Percentiles rank a stretch among this genome's conserved stretches.
phyloP scores from a whole-genome alignment of 352 stramenopile genomes.

The Pythium guiyangense region DNA sequence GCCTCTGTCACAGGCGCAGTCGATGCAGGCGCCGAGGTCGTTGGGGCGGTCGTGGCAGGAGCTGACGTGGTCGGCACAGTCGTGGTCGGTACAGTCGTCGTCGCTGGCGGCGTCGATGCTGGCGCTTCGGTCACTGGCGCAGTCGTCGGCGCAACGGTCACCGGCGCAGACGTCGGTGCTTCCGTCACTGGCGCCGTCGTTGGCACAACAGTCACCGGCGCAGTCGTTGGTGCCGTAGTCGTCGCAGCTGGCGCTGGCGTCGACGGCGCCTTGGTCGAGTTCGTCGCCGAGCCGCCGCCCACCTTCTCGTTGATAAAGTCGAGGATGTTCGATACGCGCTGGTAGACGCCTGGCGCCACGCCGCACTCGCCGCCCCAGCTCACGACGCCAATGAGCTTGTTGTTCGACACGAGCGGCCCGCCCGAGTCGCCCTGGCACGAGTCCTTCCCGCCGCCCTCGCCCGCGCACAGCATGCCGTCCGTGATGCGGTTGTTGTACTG shows the following conservation, averaged over 20 bases:
- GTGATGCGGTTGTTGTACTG: slow-evolving; percentile 53
- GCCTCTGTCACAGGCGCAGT: no score
- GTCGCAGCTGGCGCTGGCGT: slow-evolving; percentile 1
- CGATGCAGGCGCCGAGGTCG: no score
- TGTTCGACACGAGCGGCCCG: no score
- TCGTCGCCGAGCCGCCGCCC: slow-evolving; percentile 17
- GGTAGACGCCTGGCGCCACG: slow-evolving; percentile 49
- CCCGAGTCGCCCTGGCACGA: no score
- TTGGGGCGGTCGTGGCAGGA: no score
- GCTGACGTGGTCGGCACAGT: neutral
- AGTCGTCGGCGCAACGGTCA: slow-evolving; percentile 9
- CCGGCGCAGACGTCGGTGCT: no score
- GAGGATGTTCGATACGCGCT: slow-evolving; percentile 38
- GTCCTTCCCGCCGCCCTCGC: slow-evolving; percentile 39
- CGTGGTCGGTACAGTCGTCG: neutral
- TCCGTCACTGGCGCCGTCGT: slow-evolving; percentile 10
- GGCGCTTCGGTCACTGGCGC: slow-evolving; percentile 1
- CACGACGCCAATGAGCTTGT: slow-evolving; percentile 57
- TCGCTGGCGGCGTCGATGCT: neutral
- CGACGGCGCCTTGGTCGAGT: neutral
- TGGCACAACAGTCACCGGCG: no score
- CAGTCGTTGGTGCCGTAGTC: slow-evolving; percentile 5
- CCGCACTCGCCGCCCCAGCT: slow-evolving; percentile 63
- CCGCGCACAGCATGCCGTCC: slow-evolving; percentile 56
- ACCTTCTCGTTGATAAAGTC: slow-evolving; percentile 60